phyloP scores from a whole-genome alignment of 352 stramenopile species.

The Sclerospora graminicola region DNA sequence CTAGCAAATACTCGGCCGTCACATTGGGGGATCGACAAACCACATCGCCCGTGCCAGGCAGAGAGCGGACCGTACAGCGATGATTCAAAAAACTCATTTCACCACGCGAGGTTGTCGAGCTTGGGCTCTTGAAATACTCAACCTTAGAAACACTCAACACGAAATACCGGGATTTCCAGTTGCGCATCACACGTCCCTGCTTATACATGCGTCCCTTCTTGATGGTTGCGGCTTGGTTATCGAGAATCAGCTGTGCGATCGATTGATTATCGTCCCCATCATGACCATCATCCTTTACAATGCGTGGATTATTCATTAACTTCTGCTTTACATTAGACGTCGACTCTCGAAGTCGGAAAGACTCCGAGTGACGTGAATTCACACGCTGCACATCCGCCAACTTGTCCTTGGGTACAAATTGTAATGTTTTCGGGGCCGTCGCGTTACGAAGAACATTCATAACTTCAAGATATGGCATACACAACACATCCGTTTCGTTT shows the following conservation, averaged over 20 bases:
- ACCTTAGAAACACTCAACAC: conserved; percentile 81
- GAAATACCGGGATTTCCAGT: conserved; percentile 85
- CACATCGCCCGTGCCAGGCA: conserved; percentile 47
- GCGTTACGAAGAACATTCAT: conserved; percentile 71
- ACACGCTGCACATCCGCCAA: conserved; percentile 74
- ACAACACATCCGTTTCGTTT: conserved; percentile 73
- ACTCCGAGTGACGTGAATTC: conserved; percentile 74
- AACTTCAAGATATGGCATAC: conserved; percentile 78
- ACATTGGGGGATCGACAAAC: conserved; percentile 72
- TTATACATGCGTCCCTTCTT: conserved; percentile 86
- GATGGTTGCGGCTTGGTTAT: conserved; percentile 79
- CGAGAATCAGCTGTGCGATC: conserved; percentile 73
- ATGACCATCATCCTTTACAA: conserved; percentile 64
- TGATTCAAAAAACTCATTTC: conserved; percentile 76
- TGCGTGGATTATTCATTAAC: conserved; percentile 57
- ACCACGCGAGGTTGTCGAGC: conserved; percentile 57
- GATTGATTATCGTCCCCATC: conserved; percentile 69
- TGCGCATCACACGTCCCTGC: conserved; percentile 71
- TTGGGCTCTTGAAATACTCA: conserved; percentile 79
- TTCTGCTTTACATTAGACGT: conserved; percentile 55
- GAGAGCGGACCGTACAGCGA: conserved; percentile 64
- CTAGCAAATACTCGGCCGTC: conserved; percentile 53
- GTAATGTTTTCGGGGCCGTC: conserved; percentile 58
- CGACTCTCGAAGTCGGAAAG: conserved; percentile 52
- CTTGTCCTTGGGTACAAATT: conserved; percentile 82